Evolutionary conservation across 1,284 basidiomycete species (phyloP), one percentile per base, ranked within the genome.

Genomic region (Clitocybe nebularis): DNA sequence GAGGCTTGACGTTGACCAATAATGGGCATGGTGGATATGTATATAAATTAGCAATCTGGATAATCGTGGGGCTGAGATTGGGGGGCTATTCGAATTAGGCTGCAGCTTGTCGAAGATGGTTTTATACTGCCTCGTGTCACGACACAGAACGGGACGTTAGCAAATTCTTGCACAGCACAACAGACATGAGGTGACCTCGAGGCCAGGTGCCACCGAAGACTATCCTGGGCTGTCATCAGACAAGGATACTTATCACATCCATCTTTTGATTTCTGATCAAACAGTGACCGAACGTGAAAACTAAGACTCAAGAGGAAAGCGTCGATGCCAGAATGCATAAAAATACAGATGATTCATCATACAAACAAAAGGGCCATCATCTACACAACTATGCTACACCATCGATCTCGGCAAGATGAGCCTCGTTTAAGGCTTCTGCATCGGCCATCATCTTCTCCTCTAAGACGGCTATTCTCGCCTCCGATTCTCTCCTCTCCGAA

Each of bases 381-480:
- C n/a, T n/a, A n/a, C n/a, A n/a, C 45, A 45, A 48, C 43, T 46
- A 53, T 45, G 43, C 47, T 53, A 55, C 59, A 30, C 56, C 71
- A 42, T 84, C 80, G 71, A 78, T 75, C 56, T 75, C 73, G 19
- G 77, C 79, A 40, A 88, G 71, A 25, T 79, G 78, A 28, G 72
- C 81, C 52, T 89, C 87, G 62, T 92, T 92, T 56, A 89, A 57
- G 5, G 78, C 81, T 64, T 92, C 90, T 4, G 89, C 89, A 59
- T 92, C 86, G 11, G 68, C 71, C 84, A 90, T 87, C 35, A 89
- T 64, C 63, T 73, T 75, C 60, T 90, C 87, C 61, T 90, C 88
- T 53, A 86, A 61, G 11, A 56, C 64, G 11, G 70, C 75, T 38
- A 93, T 79, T 36, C 81, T 68, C 28, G 66, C 72, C 54, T 79